Base-by-base conservation (phyloP, 768 basidiomycete genomes). In the Clathrus columnatus region DNA sequence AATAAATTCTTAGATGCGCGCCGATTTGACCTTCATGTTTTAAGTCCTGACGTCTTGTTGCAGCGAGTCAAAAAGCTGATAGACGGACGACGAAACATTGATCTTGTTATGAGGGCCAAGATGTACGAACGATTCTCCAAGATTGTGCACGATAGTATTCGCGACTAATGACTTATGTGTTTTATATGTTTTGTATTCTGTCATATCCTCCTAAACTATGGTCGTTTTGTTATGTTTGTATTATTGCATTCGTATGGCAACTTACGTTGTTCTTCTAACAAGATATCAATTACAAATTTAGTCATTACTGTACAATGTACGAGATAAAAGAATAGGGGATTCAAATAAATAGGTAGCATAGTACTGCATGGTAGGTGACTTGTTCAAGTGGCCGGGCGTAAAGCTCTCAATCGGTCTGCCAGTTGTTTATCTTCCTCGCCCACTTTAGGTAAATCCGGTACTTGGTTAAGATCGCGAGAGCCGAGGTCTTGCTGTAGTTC, bases 401-500 rank as follows among this genome's bases (percentile, higher is more conserved):
- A 72, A 0, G 95, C 94, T 59, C 95, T 77, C 66, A 97, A 69
- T 62, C 96, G 77, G 64, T 94, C 88, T 1, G 87, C 95, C 54
- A 99, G 73, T 68, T 78, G 81, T 43, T 74, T 74, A 61, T 93
- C 91, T 68, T 92, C 91, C 64, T 93, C 85, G 20, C 81, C 76
- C 49, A 82, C 63, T 55, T 71, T 74, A 41, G 66, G 59, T 2
- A 85, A 65, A 56, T 84, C 83, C 0, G 85, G 75, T 8, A 91
- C 79, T 44, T 74, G 69, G 8, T 64, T 61, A 29, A 82, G 67
- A 62, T 84, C 79, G 62, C 81, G 83, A 47, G 78, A 70, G 18
- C 85, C 81, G 27, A 98, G 76, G 64, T 93, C 92, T 53, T 98
- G 96, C 67, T 92, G 85, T 23, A 96, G 71, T 68, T 99, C 92